Evolutionary conservation across 2,329 filamentous ascomycete species (phyloP).

Genomic region (Nigrospora oryzae): DNA sequence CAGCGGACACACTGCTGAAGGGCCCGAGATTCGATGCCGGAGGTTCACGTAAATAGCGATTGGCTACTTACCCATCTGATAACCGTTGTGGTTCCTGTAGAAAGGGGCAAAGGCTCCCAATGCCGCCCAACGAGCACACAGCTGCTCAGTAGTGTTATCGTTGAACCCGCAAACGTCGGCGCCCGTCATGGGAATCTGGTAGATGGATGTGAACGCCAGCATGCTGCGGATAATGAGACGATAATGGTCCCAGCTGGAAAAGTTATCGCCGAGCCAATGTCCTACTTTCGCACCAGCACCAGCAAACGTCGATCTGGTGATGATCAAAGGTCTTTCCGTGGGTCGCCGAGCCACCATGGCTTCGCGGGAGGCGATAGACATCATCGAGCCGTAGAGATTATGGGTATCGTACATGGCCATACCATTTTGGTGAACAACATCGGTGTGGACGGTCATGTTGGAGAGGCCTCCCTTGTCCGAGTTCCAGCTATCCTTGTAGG

Average conservation of each 20-base stretch:
- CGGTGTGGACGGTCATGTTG: slow-evolving; percentile 56
- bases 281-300: slow-evolving; percentile 59
- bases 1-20: slow-evolving; percentile 77
- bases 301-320: slow-evolving; percentile 69
- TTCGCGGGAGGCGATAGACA: slow-evolving; percentile 55
- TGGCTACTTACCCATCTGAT: slow-evolving; percentile 10
- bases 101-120: slow-evolving; percentile 69
- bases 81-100: slow-evolving; percentile 65
- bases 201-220: slow-evolving; percentile 54
- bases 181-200: slow-evolving; percentile 61
- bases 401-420: slow-evolving; percentile 66
- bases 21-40: slow-evolving; percentile 75
- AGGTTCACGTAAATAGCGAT: too few species aligned
- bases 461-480: slow-evolving; percentile 36
- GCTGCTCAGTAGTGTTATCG: slow-evolving; percentile 54
- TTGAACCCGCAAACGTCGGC: slow-evolving; percentile 73
- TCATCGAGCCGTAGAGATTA: slow-evolving; percentile 71
- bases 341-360: slow-evolving; percentile 63
- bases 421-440: slow-evolving; percentile 60
- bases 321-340: slow-evolving; percentile 56
- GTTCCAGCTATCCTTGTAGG: slow-evolving; percentile 30
- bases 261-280: slow-evolving; percentile 53
- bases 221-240: slow-evolving; percentile 49
- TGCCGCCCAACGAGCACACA: slow-evolving; percentile 69
- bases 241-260: slow-evolving; percentile 50